Evolutionary conservation across 208 protist species (phyloP).

Genomic region (Leishmania aethiopica): DNA sequence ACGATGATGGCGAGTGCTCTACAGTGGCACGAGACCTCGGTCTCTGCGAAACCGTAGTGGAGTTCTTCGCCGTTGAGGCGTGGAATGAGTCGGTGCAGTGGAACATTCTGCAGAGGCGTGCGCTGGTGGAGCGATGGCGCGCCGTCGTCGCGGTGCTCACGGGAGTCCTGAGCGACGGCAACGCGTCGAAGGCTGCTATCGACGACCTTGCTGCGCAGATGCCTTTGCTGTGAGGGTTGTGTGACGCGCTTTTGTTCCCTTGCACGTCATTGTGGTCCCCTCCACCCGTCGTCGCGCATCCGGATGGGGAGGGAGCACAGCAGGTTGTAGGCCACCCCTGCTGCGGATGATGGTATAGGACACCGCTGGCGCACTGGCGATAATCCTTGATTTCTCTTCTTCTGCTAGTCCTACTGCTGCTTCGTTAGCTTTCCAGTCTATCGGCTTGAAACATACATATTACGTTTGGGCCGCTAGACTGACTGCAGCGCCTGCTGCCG

Average conservation of each 20-base stretch:
- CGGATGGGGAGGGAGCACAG: not conserved
- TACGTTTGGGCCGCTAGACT: not conserved
- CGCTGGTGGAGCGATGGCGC: constrained; percentile 30
- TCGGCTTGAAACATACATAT: not conserved
- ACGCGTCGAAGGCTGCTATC: constrained; percentile 30
- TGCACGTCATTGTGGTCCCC: not conserved
- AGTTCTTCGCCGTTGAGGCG: constrained; percentile 80
- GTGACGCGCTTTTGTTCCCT: not conserved
- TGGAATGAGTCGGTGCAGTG: constrained; percentile 67
- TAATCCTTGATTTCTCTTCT: not conserved
- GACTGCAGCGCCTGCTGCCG: not conserved
- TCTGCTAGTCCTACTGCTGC: not conserved
- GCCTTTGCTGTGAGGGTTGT: constrained; percentile 33
- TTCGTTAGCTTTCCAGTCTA: not conserved
- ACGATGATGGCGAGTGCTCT: not conserved
- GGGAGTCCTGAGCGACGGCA: constrained; percentile 22
- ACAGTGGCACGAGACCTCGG: not conserved
- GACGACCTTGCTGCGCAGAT: constrained; percentile 37
- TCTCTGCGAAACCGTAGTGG: constrained; percentile 34
- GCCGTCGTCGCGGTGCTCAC: constrained; percentile 20
- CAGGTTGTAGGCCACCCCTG: not conserved
- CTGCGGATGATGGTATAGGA: too few species aligned
- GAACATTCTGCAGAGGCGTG: constrained; percentile 32
- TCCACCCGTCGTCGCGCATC: not conserved
- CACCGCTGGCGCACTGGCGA: not conserved